Evolutionary conservation across 768 basidiomycete genomes (phyloP).

Genomic region (Lyophyllum shimeji): DNA sequence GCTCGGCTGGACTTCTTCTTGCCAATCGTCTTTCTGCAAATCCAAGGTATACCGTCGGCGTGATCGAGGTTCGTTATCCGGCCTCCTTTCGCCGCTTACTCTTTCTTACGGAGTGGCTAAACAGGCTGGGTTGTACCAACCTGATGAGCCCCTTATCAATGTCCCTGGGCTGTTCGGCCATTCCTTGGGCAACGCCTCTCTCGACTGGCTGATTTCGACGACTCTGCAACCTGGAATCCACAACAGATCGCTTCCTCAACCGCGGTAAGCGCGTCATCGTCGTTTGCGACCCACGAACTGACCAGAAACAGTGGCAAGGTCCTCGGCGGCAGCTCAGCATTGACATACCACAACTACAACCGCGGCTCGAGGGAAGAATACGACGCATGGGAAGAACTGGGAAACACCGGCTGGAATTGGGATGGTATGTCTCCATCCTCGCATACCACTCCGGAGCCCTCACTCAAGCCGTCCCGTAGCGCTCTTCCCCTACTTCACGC

Average conservation of each 20-base stretch:
- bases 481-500: conserved; percentile 19
- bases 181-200: conserved; percentile 3
- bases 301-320: conserved; percentile 14
- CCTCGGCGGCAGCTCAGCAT: conserved; percentile 17
- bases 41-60: conserved; percentile 23
- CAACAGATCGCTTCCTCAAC: conserved; percentile 9
- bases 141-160: conserved; percentile 15
- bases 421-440: not conserved
- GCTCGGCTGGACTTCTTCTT: conserved; percentile 21
- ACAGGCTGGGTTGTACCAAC: conserved; percentile 22
- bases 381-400: conserved; percentile 20
- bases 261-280: conserved; percentile 11
- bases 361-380: conserved; percentile 16
- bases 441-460: not conserved
- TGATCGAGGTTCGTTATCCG: conserved; percentile 21
- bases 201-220: conserved; percentile 11
- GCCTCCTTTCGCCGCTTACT: not conserved
- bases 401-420: conserved; percentile 25
- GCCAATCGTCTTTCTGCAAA: conserved; percentile 25
- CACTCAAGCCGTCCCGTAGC: not conserved
- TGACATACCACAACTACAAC: conserved; percentile 11
- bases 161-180: conserved; percentile 14
- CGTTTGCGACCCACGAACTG: not conserved
- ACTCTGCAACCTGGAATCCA: conserved; percentile 11
- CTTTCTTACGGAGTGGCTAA: not conserved